Percentiles rank a stretch among this genome's conserved stretches.
These are phyloP conservation scores for Russula virescens DNA, from an alignment of 768 basidiomycete genomes.

Conservation along the genomic window DNA sequence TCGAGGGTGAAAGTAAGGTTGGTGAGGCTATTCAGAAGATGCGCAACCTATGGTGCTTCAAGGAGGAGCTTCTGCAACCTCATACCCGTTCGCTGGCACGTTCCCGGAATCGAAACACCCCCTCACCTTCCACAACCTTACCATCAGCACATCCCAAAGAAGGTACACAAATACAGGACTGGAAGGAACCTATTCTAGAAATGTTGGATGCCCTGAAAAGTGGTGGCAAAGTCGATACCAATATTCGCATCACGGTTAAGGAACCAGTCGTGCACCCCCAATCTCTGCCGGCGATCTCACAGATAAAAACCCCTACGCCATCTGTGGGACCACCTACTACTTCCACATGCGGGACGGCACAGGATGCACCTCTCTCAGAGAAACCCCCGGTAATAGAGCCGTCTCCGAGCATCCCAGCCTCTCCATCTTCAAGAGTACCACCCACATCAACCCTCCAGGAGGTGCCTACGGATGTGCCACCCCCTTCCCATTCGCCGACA, in stretches of 20 bases:
- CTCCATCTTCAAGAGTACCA: too few relatives aligned
- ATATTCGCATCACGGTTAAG: neutral
- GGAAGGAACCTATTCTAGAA: neutral
- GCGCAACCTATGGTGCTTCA: neutral
- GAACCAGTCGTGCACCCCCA: neutral
- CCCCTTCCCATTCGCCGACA: neutral
- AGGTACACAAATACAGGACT: neutral
- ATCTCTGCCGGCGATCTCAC: neutral
- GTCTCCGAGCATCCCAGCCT: too few relatives aligned
- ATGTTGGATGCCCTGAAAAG: neutral
- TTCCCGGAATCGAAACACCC: neutral
- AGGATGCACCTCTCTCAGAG: too few relatives aligned
- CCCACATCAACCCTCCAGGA: neutral
- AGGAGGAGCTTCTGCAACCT: neutral
- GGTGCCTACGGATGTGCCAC: too few relatives aligned
- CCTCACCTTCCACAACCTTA: neutral
- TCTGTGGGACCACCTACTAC: neutral
- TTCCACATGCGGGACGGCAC: too few relatives aligned
- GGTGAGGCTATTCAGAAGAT: neutral
- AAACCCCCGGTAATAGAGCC: too few relatives aligned
- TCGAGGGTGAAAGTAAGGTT: slow-evolving; percentile 1
- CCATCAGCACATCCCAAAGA: neutral
- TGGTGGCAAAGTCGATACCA: neutral
- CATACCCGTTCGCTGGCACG: neutral
- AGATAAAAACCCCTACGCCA: neutral